Conservation (phyloP, 306 rosid genomes). For the Calophaca sinica region DNA sequence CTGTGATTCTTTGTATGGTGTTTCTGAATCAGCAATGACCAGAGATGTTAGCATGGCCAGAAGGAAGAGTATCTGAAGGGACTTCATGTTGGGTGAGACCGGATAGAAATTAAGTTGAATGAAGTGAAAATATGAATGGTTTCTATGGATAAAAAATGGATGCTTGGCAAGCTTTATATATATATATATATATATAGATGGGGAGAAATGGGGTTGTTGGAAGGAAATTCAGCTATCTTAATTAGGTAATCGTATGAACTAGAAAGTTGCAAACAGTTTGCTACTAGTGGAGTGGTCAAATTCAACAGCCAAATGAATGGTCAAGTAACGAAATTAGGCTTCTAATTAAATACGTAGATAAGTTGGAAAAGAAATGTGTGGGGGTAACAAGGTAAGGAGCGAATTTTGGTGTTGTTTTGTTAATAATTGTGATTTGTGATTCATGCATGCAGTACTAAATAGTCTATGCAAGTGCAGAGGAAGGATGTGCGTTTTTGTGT, state of each 20-base stretch:
- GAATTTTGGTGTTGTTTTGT: background rate
- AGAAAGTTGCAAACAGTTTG: conserved; percentile 4
- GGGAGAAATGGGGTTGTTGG: background rate
- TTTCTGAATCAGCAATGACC: conserved; percentile 45
- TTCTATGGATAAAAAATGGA: conserved; percentile 31
- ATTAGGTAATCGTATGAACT: background rate
- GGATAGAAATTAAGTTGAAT: too few species aligned
- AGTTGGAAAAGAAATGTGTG: conserved; percentile 8
- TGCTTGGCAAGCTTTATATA: conserved; percentile 18
- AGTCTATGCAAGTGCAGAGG: background rate
- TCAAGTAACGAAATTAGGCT: conserved; percentile 49
- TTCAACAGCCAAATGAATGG: conserved; percentile 40
- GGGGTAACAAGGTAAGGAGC: background rate
- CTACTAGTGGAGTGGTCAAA: conserved; percentile 41
- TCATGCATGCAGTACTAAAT: background rate
- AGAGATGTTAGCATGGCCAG: conserved; percentile 45
- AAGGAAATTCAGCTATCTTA: background rate
- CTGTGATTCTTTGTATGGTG: conserved; percentile 28
- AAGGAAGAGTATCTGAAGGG: conserved; percentile 38
- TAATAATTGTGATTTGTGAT: background rate
- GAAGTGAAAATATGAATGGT: conserved; percentile 25
- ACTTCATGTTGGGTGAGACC: conserved; percentile 46
- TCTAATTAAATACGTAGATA: conserved; percentile 5
- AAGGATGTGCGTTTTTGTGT: background rate
- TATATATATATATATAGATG: conserved; percentile 18